Evolutionary conservation across 495 filamentous ascomycete species (phyloP), one percentile per base, ranked within the genome.

Genomic region (Pyronema domesticum): DNA sequence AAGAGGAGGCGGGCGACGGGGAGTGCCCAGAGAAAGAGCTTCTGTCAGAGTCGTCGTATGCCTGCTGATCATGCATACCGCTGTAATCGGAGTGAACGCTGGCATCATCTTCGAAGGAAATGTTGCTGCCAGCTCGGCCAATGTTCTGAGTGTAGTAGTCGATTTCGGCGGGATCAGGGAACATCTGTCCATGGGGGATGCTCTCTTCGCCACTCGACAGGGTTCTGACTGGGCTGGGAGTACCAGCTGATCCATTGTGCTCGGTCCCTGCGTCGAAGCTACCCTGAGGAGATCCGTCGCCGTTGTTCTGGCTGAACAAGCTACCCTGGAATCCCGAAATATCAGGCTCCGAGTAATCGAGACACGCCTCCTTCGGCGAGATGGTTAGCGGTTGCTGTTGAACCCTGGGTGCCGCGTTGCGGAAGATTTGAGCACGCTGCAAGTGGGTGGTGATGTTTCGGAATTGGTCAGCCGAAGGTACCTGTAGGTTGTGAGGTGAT

Each of bases 301-400:
- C 63, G 17, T 54, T 39, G 19, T 40, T 54, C 18, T 57, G 68
- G 13, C 46, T 42, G 47, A 65, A 65, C 13, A 66, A 53, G 37
- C 54, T 58, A 6, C 62, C 62, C 18, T 58, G 63, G 42, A 62
- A 47, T 8, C 56, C 69, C 51, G 83, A 81, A 0, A 81, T 82
- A 11, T 83, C 79, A 7, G 74, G 68, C 43, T 88, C 83, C 54
- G 81, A 74, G 66, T 86, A 94, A 23, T 95, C 89, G 55, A 94
- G 71, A 56, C 89, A 66, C 4, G 88, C 86, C 62, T 96, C 91
- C 72, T 95, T 94, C 34, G 91, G 91, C 11, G 91, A 98, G 51
- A 98, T 95, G 5, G 93, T 95, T 65, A 85, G 85, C 0, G 85
- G 80, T 10, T 79, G 79, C 56, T 71, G 60, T 7, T 50, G 30